Base-by-base conservation (phyloP, 345 rosid genomes). In the Cardamine occulta region DNA sequence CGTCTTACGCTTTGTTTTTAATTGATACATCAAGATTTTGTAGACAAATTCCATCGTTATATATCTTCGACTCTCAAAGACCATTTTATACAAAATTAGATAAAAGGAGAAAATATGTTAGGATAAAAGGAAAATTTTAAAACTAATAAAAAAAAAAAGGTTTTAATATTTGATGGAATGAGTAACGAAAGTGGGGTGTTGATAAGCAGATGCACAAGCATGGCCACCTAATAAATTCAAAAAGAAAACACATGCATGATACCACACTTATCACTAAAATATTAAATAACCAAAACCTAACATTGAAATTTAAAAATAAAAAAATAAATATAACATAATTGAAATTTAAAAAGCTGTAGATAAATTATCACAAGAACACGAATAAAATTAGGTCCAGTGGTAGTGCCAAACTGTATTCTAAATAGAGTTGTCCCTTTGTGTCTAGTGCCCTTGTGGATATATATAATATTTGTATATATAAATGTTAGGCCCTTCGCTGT, bases 191-290 rank as follows among this genome's bases (percentile, higher is more conserved):
- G 75, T 77, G 80, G 76, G 65, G 54, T 70, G 66, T 70, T 39
- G 59, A 77, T 55, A 77, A 55, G 75, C 71, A 76, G 75, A 70
- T 63, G 80, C 59, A 77, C 72, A 77, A 57, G 72, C 72, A 77
- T 77, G 76, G 76, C 66, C 80, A 77, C 80, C 80, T 77, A 71
- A 71, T 77, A 55, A 35, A 71, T 47, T 71, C 80, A 57, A 63
- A 71, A 71, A 64, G 54, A 77, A 71, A 76, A 76, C 75, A 76
- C 70, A 76, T 62, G 75, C 80, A 76, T 70, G 80, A 70, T 69
- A 70, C 75, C 66, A 63, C 70, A 62, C 64, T 76, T 76, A 69
- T 68, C 74, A 75, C 74, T 39, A 52, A 8, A 8, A 37, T 28
- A 59, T 49, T 67, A 49, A 75, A 58, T 64, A 66, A 67, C 60